These are phyloP conservation scores for Lactuca sativa DNA, from an alignment of 129 eudicot species.

Conservation along the genomic window DNA sequence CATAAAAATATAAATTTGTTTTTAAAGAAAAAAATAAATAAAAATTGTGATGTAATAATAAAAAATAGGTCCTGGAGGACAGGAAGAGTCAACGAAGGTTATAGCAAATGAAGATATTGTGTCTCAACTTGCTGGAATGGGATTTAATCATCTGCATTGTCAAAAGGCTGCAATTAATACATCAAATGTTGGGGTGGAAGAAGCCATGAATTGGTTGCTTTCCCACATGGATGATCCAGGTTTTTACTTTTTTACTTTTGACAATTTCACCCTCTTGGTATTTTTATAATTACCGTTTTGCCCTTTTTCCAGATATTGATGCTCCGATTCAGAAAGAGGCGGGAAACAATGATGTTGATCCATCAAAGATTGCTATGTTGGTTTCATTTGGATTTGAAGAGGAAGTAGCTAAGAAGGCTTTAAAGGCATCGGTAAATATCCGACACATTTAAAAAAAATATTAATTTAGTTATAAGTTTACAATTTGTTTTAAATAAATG, in stretches of 20 bases:
- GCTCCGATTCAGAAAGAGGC: constrained; percentile 64
- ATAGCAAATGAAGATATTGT: constrained; percentile 77
- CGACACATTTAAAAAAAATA: too few relatives aligned
- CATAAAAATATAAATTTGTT: too few relatives aligned
- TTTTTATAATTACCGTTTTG: neutral
- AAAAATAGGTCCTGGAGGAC: constrained; percentile 44
- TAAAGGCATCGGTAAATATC: constrained; percentile 69
- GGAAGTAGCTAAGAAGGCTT: constrained; percentile 77
- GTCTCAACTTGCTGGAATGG: constrained; percentile 82
- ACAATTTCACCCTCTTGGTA: neutral
- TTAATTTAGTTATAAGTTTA: too few relatives aligned
- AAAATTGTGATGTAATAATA: neutral
- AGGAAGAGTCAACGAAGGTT: constrained; percentile 37
- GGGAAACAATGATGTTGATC: constrained; percentile 49
- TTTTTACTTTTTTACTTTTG: constrained; percentile 28
- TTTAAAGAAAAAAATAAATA: too few relatives aligned
- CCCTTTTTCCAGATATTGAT: constrained; percentile 60
- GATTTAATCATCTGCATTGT: constrained; percentile 69
- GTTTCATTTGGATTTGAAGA: constrained; percentile 85
- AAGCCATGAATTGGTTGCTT: constrained; percentile 94
- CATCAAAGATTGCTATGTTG: constrained; percentile 65
- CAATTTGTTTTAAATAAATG: too few relatives aligned
- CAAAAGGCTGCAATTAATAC: constrained; percentile 91
- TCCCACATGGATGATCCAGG: constrained; percentile 93
- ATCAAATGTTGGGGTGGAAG: constrained; percentile 80